These are phyloP conservation scores for Eucalyptus curtisii DNA, from an alignment of 345 rosid species.

Conservation along the genomic window DNA sequence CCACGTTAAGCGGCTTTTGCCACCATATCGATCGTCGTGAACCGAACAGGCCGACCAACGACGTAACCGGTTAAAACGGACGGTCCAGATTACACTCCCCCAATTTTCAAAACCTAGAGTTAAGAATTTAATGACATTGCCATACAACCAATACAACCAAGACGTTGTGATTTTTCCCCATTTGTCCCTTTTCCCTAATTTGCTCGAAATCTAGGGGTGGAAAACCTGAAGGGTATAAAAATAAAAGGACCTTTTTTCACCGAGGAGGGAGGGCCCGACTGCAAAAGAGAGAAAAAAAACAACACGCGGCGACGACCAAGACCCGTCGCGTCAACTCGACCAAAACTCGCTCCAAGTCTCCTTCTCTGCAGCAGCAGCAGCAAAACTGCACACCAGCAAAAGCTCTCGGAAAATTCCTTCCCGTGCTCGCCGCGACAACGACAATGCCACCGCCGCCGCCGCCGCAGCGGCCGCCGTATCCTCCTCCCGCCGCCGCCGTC, in stretches of 20 bases:
- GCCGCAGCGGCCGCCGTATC: background rate
- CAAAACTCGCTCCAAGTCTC: background rate
- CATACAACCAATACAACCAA: background rate
- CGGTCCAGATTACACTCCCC: background rate
- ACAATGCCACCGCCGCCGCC: background rate
- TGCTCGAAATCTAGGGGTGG: background rate
- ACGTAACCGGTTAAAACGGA: rapidly evolving
- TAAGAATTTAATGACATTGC: background rate
- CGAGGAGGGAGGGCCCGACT: background rate
- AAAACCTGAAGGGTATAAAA: background rate
- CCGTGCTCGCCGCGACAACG: background rate
- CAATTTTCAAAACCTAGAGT: background rate
- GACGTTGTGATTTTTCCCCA: background rate
- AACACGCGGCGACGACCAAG: background rate
- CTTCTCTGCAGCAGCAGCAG: background rate
- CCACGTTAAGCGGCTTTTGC: rapidly evolving
- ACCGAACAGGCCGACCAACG: rapidly evolving
- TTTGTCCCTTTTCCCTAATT: background rate
- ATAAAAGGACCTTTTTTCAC: background rate
- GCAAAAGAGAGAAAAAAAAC: background rate
- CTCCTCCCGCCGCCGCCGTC: background rate
- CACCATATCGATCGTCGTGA: rapidly evolving
- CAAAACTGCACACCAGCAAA: background rate
- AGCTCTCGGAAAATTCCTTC: background rate
- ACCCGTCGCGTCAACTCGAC: background rate